Base-by-base conservation (phyloP, 495 filamentous ascomycete species). In the Viridothelium virens region DNA sequence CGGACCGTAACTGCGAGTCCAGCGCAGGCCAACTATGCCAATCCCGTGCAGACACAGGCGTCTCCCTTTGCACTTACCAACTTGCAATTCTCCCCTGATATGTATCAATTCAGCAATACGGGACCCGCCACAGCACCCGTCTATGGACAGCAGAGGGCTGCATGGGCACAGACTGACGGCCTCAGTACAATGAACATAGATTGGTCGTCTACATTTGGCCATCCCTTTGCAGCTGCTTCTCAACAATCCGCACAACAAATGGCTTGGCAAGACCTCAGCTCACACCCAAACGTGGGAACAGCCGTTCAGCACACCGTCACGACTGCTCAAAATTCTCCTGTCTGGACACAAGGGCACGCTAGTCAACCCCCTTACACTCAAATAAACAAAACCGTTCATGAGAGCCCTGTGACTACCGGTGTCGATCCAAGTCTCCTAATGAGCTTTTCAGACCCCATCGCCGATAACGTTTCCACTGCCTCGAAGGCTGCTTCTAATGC, bases 61-160 rank as follows among this genome's bases (percentile, higher is more conserved):
- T 75, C 71, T 0, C 74, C 74, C 1, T 67, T 75, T 48, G 75
- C 84, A 56, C 84, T 84, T 69, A 77, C 80, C 1, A 81, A 80
- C 65, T 72, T 86, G 14, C 84, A 84, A 67, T 83, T 85, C 48
- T 86, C 86, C 1, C 84, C 86, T 1, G 87, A 89, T 63, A 75
- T 86, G 38, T 91, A 92, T 70, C 83, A 85, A 37, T 87, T 91
- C 68, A 84, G 83, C 11, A 82, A 88, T 66, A 84, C 89, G 2
- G 88, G 89, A 38, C 86, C 91, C 0, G 84, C 87, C 46, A 81
- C 85, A 5, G 89, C 86, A 31, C 85, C 88, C 9, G 82, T 83
- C 63, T 87, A 87, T 65, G 82, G 82, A 6, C 85, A 87, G 68
- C 81, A 86, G 48, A 84, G 85, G 63, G 74, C 87, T 36, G 91